Conservation (phyloP, 371 early-diverging fungal genomes). For the Blakeslea trispora region DNA sequence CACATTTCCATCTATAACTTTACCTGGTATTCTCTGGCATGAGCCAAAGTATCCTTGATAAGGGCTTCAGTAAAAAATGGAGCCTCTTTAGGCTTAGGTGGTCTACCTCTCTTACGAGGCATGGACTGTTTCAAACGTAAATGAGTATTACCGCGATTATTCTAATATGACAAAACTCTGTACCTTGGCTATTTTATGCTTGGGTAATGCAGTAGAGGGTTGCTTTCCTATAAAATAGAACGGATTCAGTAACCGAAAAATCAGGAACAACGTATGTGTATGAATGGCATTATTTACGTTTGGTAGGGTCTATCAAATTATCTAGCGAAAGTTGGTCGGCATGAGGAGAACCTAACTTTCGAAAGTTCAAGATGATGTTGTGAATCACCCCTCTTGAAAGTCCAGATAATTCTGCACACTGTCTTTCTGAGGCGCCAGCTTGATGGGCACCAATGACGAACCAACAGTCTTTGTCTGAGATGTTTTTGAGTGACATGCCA, state of each 20-base stretch:
- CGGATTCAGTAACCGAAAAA: too few relatives aligned
- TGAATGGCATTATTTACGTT: conserved; percentile 2
- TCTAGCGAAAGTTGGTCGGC: conserved; percentile 24
- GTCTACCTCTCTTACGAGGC: conserved; percentile 37
- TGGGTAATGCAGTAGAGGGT: too few relatives aligned
- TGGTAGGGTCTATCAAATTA: not conserved
- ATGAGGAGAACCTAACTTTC: conserved; percentile 41
- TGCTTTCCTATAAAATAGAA: too few relatives aligned
- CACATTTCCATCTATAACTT: too few relatives aligned
- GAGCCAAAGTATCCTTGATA: conserved; percentile 7
- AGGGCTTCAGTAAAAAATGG: conserved; percentile 19
- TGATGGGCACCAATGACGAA: conserved; percentile 49
- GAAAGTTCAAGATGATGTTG: conserved; percentile 42
- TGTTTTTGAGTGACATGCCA: conserved; percentile 5
- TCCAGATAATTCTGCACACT: conserved; percentile 40
- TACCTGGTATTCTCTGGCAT: conserved; percentile 24
- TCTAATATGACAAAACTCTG: too few relatives aligned
- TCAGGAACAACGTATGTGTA: too few relatives aligned
- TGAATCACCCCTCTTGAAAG: conserved; percentile 42
- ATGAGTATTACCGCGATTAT: too few relatives aligned
- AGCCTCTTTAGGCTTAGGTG: conserved; percentile 26
- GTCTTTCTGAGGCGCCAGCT: conserved; percentile 51
- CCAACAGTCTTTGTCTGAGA: conserved; percentile 33
- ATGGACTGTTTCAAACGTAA: conserved; percentile 1
- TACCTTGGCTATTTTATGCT: not conserved